Evolutionary conservation across 768 basidiomycete genomes (phyloP), one percentile per base, ranked within the genome.

Genomic region (Multifurca ochricompacta): DNA sequence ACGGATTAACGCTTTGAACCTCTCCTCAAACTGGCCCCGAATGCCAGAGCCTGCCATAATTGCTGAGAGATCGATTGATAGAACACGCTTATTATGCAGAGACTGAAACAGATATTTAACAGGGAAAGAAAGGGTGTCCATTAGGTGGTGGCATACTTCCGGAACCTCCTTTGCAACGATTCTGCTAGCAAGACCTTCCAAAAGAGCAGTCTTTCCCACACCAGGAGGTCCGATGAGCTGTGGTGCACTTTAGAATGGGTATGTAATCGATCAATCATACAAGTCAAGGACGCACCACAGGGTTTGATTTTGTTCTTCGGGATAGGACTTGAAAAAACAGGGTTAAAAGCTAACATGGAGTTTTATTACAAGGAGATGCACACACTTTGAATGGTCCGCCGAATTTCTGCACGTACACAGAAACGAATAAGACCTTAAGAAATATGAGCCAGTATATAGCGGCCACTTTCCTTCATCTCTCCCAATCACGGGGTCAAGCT

Each of bases 131-230:
- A 21, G 31, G 16, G 6, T 14, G 28, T 30, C 18, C 14, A 25
- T 21, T 37, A 18, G 28, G 4, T 36, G 18, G 2, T 30, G 3
- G 65, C 74, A 30, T 50, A 90, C 90, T 74, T 94, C 92, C 16
- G 92, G 92, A 7, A 95, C 92, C 66, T 94, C 91, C 66, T 84
- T 88, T 3, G 86, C 79, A 1, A 94, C 82, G 48, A 95, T 92
- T 21, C 92, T 75, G 61, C 80, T 86, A 0, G 92, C 92, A 14
- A 96, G 76, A 2, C 92, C 92, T 70, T 94, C 92, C 11, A 94
- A 67, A 48, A 95, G 92, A 0, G 92, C 91, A 0, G 92, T 95
- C 71, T 96, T 96, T 0, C 92, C 92, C 11, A 93, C 90, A 54
- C 92, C 92, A 3, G 91, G 89, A 23, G 88, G 83, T 6, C 89